A percentile compares a stretch with the other conserved stretches of the same genome.
Conservation (phyloP, 345 rosid genomes). For the Aethionema arabicum region DNA sequence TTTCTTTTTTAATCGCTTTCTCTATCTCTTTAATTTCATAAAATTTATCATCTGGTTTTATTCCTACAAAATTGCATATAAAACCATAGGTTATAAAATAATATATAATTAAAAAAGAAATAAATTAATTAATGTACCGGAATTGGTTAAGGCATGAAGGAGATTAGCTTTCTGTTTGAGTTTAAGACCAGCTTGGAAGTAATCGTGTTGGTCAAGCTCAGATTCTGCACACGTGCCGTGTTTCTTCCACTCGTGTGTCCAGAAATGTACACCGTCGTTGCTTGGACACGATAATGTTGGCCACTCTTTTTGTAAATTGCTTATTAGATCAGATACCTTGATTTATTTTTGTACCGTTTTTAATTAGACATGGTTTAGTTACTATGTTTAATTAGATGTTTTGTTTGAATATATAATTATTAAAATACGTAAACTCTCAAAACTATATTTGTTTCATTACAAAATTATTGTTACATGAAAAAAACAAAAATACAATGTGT, state of each 20-base stretch:
- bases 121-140: slow-evolving; percentile 43
- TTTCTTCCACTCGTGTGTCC: slow-evolving; percentile 95
- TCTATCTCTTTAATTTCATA: slow-evolving; percentile 50
- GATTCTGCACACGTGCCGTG: slow-evolving; percentile 94
- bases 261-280: slow-evolving; percentile 60
- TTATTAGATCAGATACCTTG: slow-evolving; percentile 62
- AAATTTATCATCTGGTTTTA: slow-evolving; percentile 60
- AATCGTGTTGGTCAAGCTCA: slow-evolving; percentile 71
- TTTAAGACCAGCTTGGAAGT: slow-evolving; percentile 69
- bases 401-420: no score
- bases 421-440: no score
- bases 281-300: slow-evolving; percentile 83
- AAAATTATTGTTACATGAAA: no score
- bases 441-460: no score
- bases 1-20: slow-evolving; percentile 48
- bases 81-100: not conserved
- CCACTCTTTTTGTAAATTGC: slow-evolving; percentile 57
- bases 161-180: slow-evolving; percentile 65
- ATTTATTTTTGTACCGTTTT: not conserved
- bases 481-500: no score
- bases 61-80: slow-evolving; percentile 45
- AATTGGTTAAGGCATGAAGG: slow-evolving; percentile 54
- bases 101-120: not conserved
- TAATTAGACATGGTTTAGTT: no score
- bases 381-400: no score